phyloP scores from a whole-genome alignment of 2,329 filamentous ascomycete species.

The Ilyonectria sp. region DNA sequence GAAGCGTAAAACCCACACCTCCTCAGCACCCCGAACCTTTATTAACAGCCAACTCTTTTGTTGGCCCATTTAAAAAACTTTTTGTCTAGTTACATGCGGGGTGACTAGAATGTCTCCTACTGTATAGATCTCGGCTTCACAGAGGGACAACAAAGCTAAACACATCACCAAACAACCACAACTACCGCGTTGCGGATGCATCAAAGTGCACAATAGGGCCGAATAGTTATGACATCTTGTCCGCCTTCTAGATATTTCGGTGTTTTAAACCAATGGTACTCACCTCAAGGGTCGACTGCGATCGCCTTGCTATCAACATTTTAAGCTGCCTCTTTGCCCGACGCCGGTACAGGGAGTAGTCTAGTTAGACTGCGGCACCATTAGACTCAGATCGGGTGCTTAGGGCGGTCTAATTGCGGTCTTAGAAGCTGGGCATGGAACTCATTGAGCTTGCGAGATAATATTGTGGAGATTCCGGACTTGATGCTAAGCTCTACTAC shows the following conservation, averaged over 20 bases:
- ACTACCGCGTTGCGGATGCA: constrained; percentile 23
- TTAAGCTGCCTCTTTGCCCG: constrained; percentile 28
- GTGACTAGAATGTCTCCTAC: no score
- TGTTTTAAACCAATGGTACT: constrained; percentile 26
- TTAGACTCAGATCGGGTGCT: constrained; percentile 1
- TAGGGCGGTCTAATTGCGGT: constrained; percentile 41
- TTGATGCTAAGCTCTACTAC: constrained; percentile 22
- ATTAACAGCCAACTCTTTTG: no score
- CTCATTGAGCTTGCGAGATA: constrained; percentile 29
- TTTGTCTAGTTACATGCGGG: no score
- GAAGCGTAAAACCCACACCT: no score
- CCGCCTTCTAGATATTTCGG: constrained; percentile 23
- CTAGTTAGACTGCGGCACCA: constrained; percentile 39
- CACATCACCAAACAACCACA: constrained; percentile 8
- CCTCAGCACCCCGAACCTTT: no score
- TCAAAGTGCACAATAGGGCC: constrained; percentile 18
- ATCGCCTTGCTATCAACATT: constrained; percentile 28
- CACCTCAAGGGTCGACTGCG: constrained; percentile 28
- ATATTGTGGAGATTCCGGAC: constrained; percentile 33
- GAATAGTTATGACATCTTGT: constrained; percentile 28
- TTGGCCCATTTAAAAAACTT: no score
- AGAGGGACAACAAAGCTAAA: background rate
- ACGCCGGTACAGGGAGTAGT: constrained; percentile 38
- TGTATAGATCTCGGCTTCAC: no score
- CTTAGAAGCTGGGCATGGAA: constrained; percentile 25